Evolutionary conservation across 1,284 basidiomycete species (phyloP), one percentile per base, ranked within the genome.

Genomic region (Ceratobasidium sp.): DNA sequence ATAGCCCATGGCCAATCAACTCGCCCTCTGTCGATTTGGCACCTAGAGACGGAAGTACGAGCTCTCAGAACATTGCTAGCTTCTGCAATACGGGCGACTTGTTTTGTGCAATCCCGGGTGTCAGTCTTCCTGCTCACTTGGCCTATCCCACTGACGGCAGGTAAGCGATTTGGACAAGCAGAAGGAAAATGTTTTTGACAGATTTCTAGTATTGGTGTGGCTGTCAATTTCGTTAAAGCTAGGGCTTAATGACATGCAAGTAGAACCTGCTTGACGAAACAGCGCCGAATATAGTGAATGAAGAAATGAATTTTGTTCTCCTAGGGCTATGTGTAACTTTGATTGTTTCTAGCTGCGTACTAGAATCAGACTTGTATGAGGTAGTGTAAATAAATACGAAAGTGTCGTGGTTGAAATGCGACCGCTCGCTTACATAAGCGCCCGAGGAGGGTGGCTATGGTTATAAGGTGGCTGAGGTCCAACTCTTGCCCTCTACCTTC

Each of bases 91-190:
- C 46, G 1, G 71, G 56, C 7, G 71, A 75, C 44, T n/a, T 63
- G 26, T 75, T 75, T 46, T 75, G 71, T 26, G 39, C 40, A 40
- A 5, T 39, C 33, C 42, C 44, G 7, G 71, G 71, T 1, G n/a
- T 7, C 13, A 72, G 56, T 28, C 40, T 75, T 4, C n/a, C 49
- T 63, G 58, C 71, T 40, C 71, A 75, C 28, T 28, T 75, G 5
- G 60, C 60, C 13, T 75, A 75, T 40, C 58, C 71, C 13, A 63
- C 23, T 0, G 71, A 75, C 60, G 71, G 71, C 51, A 75, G 71
- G 71, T 64, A 40, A 63, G 71, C 64, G 39, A 20, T 46, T 44
- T 53, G 28, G 3, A 1, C 33, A 60, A n/a, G 1, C 20, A 60
- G 28, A 1, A 33, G 1, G 58, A 1, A 46, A 7, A n/a, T 40